Conservation (phyloP, 1,284 basidiomycete species). For the Farysia itapuensis region DNA sequence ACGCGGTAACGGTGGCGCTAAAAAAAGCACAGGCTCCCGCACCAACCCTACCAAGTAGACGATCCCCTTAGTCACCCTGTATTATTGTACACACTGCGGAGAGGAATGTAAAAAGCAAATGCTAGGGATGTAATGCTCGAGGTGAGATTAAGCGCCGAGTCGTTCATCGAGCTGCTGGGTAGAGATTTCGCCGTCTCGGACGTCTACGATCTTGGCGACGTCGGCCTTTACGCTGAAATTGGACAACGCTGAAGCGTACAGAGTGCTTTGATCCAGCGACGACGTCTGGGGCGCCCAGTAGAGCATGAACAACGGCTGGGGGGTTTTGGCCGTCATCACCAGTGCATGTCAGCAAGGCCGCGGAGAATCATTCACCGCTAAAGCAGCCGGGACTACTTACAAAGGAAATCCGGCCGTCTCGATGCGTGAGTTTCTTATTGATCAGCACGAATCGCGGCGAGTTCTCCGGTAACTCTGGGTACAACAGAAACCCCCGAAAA, state of each 20-base stretch:
- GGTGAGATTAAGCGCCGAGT: conserved; percentile 32
- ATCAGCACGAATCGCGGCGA: conserved; percentile 82
- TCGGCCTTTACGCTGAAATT: conserved; percentile 47
- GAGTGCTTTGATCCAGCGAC: conserved; percentile 49
- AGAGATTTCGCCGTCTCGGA: conserved; percentile 44
- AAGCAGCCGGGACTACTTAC: conserved; percentile 42
- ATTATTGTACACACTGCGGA: no score
- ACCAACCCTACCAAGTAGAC: no score
- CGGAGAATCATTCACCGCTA: no score
- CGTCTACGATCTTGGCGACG: conserved; percentile 52
- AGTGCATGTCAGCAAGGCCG: no score
- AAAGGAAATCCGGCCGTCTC: conserved; percentile 81
- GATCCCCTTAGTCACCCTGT: no score
- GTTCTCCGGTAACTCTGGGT: conserved; percentile 83
- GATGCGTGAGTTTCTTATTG: conserved; percentile 78
- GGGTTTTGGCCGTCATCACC: no score
- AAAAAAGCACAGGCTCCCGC: no score
- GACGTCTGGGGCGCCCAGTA: conserved; percentile 55
- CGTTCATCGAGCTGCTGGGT: conserved; percentile 25
- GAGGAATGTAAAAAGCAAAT: no score
- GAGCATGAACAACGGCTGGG: conserved; percentile 19
- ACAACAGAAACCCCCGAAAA: no score
- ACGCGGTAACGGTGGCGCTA: no score
- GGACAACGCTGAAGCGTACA: conserved; percentile 56
- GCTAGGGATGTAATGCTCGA: no score